Evolutionary conservation across 1,139 yeast species (phyloP), one percentile per base, ranked within the genome.

Genomic region (Nakaseomyces bracarensis): DNA sequence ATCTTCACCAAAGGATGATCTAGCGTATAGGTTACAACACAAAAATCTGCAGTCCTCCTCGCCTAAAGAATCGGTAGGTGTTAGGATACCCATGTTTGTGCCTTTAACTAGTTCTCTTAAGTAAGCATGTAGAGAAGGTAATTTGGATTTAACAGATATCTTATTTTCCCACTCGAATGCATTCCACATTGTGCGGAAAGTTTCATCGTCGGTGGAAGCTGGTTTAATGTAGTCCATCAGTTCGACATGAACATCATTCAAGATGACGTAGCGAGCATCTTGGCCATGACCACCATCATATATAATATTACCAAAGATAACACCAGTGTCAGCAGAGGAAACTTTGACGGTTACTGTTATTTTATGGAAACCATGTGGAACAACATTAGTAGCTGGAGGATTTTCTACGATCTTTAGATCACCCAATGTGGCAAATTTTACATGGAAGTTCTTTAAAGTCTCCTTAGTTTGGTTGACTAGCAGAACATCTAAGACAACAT

Each of bases 101-200:
- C 87, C 91, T 48, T 72, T 71, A 68, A 86, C 71, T 57, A 93
- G 69, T 55, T 76, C 81, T 46, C 80, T 82, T 63, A 93, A 71
- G 66, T 86, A 93, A 40, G 77, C 85, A 59, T 81, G 82, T 59
- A 93, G 73, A 1, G 89, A 68, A 35, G 75, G 66, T 55, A 81
- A 72, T 14, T 60, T 58, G 2, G 94, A 79, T 55, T 83, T 81
- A 60, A 93, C 84, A 49, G 91, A 84, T 58, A 93, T 91, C 70
- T 93, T 93, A 69, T 93, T 93, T 66, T 93, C 99, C 99, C 99
- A 93, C 68, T 93, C 99, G 62, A 93, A 93, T 64, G 89, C 97
- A 63, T 87, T 85, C 99, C 99, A 93, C 97, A 89, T 89, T 56
- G 80, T 77, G 58, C 98, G 84, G 84, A 93, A 93, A 53, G 77